Conservation (phyloP, 2,329 filamentous ascomycete genomes). For the Diaporthe ampelina region DNA sequence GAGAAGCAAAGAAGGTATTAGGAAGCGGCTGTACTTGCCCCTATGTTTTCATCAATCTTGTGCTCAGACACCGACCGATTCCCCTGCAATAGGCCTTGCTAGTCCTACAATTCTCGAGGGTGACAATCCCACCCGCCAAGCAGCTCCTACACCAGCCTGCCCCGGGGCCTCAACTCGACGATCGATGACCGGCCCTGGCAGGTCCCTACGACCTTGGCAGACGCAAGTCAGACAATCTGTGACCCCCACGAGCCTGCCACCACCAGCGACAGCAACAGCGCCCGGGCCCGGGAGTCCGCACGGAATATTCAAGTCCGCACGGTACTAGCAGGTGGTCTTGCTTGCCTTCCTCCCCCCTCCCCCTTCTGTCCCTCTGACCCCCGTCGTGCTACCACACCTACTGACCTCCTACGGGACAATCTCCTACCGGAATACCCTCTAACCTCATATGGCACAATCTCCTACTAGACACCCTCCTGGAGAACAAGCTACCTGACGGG, state of each 20-base stretch:
- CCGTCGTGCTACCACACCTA: constrained; percentile 9
- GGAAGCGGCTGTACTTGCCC: background rate
- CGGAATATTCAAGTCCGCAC: constrained; percentile 13
- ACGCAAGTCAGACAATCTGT: constrained; percentile 29
- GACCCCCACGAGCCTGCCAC: constrained; percentile 14
- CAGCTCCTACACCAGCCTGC: constrained; percentile 9
- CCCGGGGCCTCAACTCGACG: constrained; percentile 10
- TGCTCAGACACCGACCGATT: constrained; percentile 5
- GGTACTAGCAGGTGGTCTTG: background rate
- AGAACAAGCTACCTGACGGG: background rate
- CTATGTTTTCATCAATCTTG: background rate
- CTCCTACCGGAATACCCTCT: no score
- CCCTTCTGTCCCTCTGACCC: background rate
- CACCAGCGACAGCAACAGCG: background rate
- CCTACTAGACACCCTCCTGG: no score
- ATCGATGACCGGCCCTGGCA: constrained; percentile 29
- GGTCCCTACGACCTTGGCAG: constrained; percentile 20
- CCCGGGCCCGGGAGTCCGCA: constrained; percentile 5
- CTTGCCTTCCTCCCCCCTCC: background rate
- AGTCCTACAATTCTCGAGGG: background rate
- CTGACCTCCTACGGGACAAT: no score
- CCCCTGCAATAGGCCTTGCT: constrained; percentile 16
- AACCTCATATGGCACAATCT: no score
- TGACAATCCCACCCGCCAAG: background rate
- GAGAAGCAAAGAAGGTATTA: background rate